These are phyloP conservation scores for Pichia nanzhaoensis DNA, from an alignment of 805 yeast genomes.

Conservation along the genomic window DNA sequence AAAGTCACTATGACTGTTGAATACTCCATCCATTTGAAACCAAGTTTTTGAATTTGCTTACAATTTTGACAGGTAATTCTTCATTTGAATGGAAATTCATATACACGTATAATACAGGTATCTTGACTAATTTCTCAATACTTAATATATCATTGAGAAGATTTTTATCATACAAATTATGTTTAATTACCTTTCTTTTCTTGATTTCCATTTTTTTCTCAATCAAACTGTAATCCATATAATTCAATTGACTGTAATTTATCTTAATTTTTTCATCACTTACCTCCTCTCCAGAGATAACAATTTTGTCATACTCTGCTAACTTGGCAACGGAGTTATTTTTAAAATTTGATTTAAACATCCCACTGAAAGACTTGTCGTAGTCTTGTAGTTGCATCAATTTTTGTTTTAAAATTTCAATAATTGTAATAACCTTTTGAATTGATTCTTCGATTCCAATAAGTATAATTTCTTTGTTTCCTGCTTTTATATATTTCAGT, in stretches of 20 bases:
- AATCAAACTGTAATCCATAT: slow-evolving; percentile 16
- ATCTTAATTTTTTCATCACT: not conserved
- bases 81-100: slow-evolving; percentile 14
- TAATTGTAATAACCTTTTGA: slow-evolving; percentile 26
- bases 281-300: slow-evolving; percentile 4
- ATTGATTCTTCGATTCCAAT: slow-evolving; percentile 19
- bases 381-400: slow-evolving; percentile 3
- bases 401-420: slow-evolving; percentile 28
- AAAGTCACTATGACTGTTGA: slow-evolving; percentile 15
- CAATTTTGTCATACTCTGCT: slow-evolving; percentile 3
- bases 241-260: slow-evolving; percentile 21
- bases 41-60: slow-evolving; percentile 10
- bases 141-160: slow-evolving; percentile 7
- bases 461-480: slow-evolving; percentile 14
- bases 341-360: not conserved
- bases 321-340: slow-evolving; percentile 17
- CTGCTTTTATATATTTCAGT: slow-evolving; percentile 10
- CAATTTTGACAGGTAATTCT: not conserved
- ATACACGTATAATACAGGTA: slow-evolving; percentile 24
- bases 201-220: slow-evolving; percentile 1
- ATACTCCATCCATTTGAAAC: slow-evolving; percentile 16
- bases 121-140: slow-evolving; percentile 11
- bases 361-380: not conserved
- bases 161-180: not conserved
- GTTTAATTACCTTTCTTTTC: not conserved